A percentile compares a stretch with the other conserved stretches of the same genome.
phyloP scores from a whole-genome alignment of 1,284 basidiomycete genomes.

The Puccinia horiana region DNA sequence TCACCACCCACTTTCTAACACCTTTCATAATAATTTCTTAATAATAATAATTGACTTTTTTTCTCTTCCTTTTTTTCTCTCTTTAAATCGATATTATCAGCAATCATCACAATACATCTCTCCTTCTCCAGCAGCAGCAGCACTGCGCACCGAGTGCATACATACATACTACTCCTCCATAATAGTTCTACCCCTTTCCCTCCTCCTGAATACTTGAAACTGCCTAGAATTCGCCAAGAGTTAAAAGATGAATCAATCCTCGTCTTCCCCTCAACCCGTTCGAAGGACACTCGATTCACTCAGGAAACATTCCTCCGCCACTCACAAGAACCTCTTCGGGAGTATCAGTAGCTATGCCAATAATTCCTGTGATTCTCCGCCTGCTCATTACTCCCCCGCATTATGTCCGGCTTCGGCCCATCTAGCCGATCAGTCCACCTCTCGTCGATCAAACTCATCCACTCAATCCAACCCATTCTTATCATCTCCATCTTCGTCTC shows the following conservation, averaged over 20 bases:
- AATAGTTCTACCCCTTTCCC: background rate
- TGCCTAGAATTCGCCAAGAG: background rate
- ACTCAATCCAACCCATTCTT: background rate
- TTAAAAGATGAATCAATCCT: background rate
- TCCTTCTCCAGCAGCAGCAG: too few species aligned
- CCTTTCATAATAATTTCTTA: too few species aligned
- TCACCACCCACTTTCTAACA: too few species aligned
- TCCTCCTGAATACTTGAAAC: background rate
- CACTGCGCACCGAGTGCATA: too few species aligned
- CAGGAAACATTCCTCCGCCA: constrained; percentile 14
- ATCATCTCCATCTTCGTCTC: constrained; percentile 15
- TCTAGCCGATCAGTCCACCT: background rate
- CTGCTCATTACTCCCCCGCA: background rate
- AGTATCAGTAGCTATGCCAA: background rate
- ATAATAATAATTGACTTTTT: too few species aligned
- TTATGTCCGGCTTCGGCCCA: background rate
- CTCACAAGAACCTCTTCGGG: constrained; percentile 10
- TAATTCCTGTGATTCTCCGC: background rate
- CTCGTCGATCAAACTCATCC: constrained; percentile 24
- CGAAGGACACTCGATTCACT: background rate
- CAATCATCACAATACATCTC: too few species aligned
- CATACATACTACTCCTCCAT: too few species aligned
- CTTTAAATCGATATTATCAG: too few species aligned
- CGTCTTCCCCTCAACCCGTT: constrained; percentile 6
- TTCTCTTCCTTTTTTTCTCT: too few species aligned